These are phyloP conservation scores for Phytophthora sp. DNA, from an alignment of 352 stramenopile species.

Conservation along the genomic window DNA sequence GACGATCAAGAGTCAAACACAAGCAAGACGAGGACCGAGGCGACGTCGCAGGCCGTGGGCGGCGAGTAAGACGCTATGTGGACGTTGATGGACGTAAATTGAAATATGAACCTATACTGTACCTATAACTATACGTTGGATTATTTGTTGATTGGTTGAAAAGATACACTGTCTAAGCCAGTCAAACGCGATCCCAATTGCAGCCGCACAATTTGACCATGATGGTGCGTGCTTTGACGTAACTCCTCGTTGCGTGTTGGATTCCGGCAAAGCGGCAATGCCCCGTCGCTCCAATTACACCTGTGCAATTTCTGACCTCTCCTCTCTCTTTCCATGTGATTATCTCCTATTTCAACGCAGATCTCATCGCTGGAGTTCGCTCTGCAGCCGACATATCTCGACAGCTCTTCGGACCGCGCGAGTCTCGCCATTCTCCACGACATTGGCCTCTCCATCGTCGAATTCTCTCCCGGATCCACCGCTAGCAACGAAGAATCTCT, in stretches of 20 bases:
- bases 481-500: neutral
- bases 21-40: conserved; percentile 21
- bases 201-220: conserved; percentile 30
- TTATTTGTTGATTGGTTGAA: conserved; percentile 24
- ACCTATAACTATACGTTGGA: conserved; percentile 12
- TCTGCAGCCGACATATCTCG: conserved; percentile 67
- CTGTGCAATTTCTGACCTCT: conserved; percentile 1
- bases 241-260: conserved; percentile 1
- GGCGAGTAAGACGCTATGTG: conserved; percentile 28
- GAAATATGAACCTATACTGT: conserved; percentile 47
- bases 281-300: neutral
- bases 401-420: conserved; percentile 62
- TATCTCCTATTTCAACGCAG: conserved; percentile 6
- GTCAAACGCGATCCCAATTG: conserved; percentile 7
- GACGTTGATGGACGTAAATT: conserved; percentile 29
- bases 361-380: conserved; percentile 39
- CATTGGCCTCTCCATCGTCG: conserved; percentile 48
- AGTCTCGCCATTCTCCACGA: conserved; percentile 61
- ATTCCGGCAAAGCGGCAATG: conserved; percentile 18
- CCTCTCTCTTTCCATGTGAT: conserved; percentile 1
- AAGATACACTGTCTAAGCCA: conserved; percentile 6
- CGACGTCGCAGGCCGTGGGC: conserved; percentile 7
- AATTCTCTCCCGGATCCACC: neutral
- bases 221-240: conserved; percentile 14
- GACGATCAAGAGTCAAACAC: conserved; percentile 34